Evolutionary conservation across 2,329 filamentous ascomycete genomes (phyloP), one percentile per base, ranked within the genome.

Genomic region (Torrubiellomyces zombiae): DNA sequence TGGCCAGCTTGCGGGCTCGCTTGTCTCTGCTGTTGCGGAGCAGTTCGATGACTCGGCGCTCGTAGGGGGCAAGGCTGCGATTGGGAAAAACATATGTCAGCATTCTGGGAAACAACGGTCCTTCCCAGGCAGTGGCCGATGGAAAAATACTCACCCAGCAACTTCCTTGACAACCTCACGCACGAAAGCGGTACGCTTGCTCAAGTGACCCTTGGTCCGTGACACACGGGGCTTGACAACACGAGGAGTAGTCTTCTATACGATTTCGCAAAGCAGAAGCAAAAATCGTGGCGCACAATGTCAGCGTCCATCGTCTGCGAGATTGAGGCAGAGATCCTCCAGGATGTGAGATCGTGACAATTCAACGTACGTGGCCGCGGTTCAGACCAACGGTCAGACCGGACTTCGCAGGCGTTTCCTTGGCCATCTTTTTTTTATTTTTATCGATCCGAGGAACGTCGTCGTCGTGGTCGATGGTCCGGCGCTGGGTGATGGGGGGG

Each of bases 11-110:
- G 48, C 86, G 75, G 51, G 86, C 86, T 63, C 86, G 82, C 81
- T 95, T 95, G 66, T 98, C 89, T 70, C 92, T 91, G 68, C 72
- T 77, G 79, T 98, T 98, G 52, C 89, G 82, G 63, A 98, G 78
- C 56, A 98, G 68, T 74, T 98, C 89, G 56, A 98, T 92, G 47
- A 98, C 81, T 55, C 89, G 83, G 62, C 89, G 86, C 76, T 98
- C 89, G 60, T 98, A 89, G 51, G 81, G 81, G 45, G 81, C 81
- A 45, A 89, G 78, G 53, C 80, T 76, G 32, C 21, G 10, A 17
- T 21, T 18, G 11, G 8, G 6, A 14, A 22, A 24, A 16, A 22
- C 7, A 25, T 17, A 16, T 16, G 20, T 12, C 10, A 15, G 9
- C 3, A 18, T 15, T 9, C 5, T 20, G 18, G 9, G 18, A 8